Evolutionary conservation across 2,329 filamentous ascomycete genomes (phyloP).

Genomic region (Trichoderma harzianum): DNA sequence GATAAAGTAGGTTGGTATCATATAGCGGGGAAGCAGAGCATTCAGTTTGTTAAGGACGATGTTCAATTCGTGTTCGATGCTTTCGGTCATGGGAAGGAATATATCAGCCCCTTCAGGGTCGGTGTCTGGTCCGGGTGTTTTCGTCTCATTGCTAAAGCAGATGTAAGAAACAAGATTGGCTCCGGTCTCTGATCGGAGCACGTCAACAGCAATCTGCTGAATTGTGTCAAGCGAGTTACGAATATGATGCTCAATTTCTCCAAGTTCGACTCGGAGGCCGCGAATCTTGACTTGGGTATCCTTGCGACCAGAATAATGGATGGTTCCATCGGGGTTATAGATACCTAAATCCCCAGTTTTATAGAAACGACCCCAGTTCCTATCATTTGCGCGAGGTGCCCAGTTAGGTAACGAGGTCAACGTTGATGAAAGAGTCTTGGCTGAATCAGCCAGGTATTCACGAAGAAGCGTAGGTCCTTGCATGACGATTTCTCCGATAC

Average conservation of each 20-base stretch:
- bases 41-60: neutral
- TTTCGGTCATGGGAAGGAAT: neutral
- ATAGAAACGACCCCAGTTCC: slow-evolving; percentile 12
- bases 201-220: slow-evolving; percentile 12
- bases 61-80: neutral
- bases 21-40: slow-evolving; percentile 8
- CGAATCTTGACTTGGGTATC: slow-evolving; percentile 19
- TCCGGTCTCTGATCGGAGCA: neutral
- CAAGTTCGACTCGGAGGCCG: slow-evolving; percentile 17
- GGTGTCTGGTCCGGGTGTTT: neutral
- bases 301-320: slow-evolving; percentile 9
- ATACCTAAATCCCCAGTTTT: neutral
- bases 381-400: neutral
- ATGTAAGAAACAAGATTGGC: slow-evolving; percentile 12
- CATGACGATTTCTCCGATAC: slow-evolving; percentile 15
- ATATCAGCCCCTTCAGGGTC: neutral
- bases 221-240: neutral
- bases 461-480: slow-evolving; percentile 17
- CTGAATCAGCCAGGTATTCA: slow-evolving; percentile 12
- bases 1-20: slow-evolving; percentile 14
- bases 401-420: slow-evolving; percentile 3
- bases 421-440: slow-evolving; percentile 2
- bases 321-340: slow-evolving; percentile 14
- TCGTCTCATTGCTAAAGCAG: slow-evolving; percentile 1
- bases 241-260: slow-evolving; percentile 14